A percentile compares a stretch with the other conserved stretches of the same genome.
phyloP scores from a whole-genome alignment of 305 asterid genomes.

The Fraxinus xanthoxyloides region DNA sequence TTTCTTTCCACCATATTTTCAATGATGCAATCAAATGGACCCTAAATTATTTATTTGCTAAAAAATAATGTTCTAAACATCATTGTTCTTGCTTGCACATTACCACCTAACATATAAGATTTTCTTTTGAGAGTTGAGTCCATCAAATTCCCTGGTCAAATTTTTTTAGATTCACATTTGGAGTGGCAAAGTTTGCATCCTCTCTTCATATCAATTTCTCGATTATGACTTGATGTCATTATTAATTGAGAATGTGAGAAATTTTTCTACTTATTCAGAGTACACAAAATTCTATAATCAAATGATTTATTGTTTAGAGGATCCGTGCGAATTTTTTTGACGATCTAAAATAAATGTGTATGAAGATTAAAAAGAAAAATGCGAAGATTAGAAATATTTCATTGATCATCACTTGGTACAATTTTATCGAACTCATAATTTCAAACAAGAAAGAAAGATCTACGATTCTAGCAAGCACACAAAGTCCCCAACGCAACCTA shows the following conservation, averaged over 20 bases:
- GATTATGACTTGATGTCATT: neutral
- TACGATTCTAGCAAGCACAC: slow-evolving; percentile 20
- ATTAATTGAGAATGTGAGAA: neutral
- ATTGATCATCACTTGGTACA: neutral
- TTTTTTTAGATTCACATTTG: neutral
- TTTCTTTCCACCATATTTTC: too few species aligned
- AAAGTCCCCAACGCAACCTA: slow-evolving; percentile 29
- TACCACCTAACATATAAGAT: neutral
- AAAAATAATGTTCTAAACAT: neutral
- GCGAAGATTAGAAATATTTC: neutral
- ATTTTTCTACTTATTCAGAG: neutral
- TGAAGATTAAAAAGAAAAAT: too few species aligned
- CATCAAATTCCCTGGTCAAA: neutral
- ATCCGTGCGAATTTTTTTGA: neutral
- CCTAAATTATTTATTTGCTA: neutral
- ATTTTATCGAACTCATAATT: neutral
- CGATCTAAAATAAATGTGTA: too few species aligned
- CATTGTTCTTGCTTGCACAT: neutral
- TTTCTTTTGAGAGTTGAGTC: neutral
- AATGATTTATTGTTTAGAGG: neutral
- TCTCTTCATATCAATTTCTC: neutral
- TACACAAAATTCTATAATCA: neutral
- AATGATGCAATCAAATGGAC: too few species aligned
- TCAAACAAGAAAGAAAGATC: neutral
- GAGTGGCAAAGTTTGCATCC: neutral